phyloP scores from a whole-genome alignment of 805 yeast genomes.

The Debaryomyces prosopidis region DNA sequence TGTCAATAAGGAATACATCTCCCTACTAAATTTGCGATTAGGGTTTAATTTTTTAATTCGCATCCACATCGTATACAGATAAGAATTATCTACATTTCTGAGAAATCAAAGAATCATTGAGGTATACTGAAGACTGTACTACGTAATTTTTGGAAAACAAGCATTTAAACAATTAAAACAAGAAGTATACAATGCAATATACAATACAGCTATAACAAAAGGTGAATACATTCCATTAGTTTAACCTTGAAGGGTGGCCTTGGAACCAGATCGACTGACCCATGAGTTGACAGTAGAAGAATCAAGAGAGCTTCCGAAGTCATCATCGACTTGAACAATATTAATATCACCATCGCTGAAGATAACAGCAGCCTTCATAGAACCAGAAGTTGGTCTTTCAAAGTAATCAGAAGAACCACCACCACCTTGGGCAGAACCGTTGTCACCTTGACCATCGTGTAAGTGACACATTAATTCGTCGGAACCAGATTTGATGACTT shows the following conservation, averaged over 20 bases:
- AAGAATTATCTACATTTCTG: too few species aligned
- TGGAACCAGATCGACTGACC: constrained; percentile 54
- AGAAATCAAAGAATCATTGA: too few species aligned
- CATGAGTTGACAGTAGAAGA: constrained; percentile 58
- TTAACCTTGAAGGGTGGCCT: constrained; percentile 24
- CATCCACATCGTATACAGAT: too few species aligned
- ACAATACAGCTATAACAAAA: not conserved
- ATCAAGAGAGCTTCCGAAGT: constrained; percentile 43
- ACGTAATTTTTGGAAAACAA: too few species aligned
- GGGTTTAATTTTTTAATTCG: too few species aligned
- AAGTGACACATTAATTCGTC: constrained; percentile 74
- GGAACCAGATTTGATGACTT: constrained; percentile 77
- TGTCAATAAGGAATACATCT: not conserved
- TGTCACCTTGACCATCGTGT: constrained; percentile 78
- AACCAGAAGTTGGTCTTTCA: constrained; percentile 72
- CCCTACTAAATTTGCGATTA: too few species aligned
- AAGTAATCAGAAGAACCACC: constrained; percentile 90
- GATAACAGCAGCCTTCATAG: constrained; percentile 89
- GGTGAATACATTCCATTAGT: not conserved
- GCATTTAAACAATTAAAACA: not conserved
- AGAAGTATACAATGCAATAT: not conserved
- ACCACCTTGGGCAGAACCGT: constrained; percentile 52
- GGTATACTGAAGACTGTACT: too few species aligned
- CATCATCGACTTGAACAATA: constrained; percentile 60
- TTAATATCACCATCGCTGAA: constrained; percentile 60